A percentile compares a stretch with the other conserved stretches of the same genome.
phyloP scores from a whole-genome alignment of 1,284 basidiomycete species.

The Cutaneotrichosporon sp. region DNA sequence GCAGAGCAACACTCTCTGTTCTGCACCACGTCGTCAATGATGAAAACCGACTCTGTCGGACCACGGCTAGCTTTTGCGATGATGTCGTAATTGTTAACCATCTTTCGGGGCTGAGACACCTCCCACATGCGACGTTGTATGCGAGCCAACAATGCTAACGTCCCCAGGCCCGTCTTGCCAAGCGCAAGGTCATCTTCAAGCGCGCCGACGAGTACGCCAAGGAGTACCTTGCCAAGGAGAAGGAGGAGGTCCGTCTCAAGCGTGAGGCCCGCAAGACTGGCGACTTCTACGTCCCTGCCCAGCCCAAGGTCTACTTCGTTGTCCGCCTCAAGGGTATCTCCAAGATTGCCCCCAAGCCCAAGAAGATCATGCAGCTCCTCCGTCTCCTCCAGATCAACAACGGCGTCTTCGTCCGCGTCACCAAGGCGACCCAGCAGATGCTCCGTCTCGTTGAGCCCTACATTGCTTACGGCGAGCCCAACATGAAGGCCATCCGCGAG shows the following conservation, averaged over 20 bases:
- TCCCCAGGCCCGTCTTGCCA: slow-evolving; percentile 72
- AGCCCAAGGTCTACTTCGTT: slow-evolving; percentile 98
- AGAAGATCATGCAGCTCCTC: slow-evolving; percentile 97
- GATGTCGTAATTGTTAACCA: slow-evolving; percentile 79
- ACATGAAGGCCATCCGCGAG: slow-evolving; percentile 94
- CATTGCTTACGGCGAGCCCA: slow-evolving; percentile 86
- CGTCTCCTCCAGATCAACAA: slow-evolving; percentile 99
- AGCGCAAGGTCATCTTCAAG: slow-evolving; percentile 99
- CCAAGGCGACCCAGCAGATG: slow-evolving; percentile 96
- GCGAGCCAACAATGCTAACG: slow-evolving; percentile 1
- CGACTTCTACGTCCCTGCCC: slow-evolving; percentile 95
- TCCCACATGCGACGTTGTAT: background rate
- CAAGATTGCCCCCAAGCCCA: slow-evolving; percentile 97
- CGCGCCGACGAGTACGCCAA: slow-evolving; percentile 97
- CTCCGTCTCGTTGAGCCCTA: slow-evolving; percentile 96
- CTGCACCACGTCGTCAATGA: slow-evolving; percentile 53
- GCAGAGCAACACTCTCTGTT: background rate
- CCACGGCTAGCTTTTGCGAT: slow-evolving; percentile 53
- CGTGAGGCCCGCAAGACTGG: slow-evolving; percentile 85
- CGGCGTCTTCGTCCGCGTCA: slow-evolving; percentile 96
- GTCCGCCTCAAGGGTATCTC: slow-evolving; percentile 98
- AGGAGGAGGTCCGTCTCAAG: slow-evolving; percentile 94
- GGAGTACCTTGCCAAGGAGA: slow-evolving; percentile 89
- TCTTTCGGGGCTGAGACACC: slow-evolving; percentile 87
- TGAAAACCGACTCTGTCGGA: slow-evolving; percentile 59